Evolutionary conservation across 139 green algal species (phyloP).

Genomic region (Helicosporidium sp.): DNA sequence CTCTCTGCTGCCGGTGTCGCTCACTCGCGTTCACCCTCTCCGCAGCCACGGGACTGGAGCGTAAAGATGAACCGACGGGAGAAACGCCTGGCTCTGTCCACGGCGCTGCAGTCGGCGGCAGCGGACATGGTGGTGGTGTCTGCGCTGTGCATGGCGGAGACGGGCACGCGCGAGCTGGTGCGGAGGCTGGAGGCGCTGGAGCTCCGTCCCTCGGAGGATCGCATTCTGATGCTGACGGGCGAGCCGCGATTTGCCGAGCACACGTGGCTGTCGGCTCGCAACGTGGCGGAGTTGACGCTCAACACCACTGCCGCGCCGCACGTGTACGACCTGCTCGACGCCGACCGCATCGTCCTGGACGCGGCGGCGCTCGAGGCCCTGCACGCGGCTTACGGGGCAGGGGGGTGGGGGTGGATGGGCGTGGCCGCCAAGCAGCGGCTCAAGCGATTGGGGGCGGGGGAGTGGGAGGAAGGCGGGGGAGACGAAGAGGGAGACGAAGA

Average conservation of each 20-base stretch:
- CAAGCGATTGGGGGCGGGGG: too few species aligned
- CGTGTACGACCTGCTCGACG: constrained; percentile 82
- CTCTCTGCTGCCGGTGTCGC: background rate
- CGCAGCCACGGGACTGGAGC: constrained; percentile 80
- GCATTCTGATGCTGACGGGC: too few species aligned
- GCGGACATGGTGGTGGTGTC: constrained; percentile 62
- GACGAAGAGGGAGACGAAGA: background rate
- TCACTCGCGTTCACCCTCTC: background rate
- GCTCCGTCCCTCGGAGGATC: too few species aligned
- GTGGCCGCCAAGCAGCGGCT: too few species aligned
- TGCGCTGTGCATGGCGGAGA: too few species aligned
- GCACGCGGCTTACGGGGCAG: constrained; percentile 18
- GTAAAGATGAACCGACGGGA: constrained; percentile 99
- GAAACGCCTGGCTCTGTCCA: constrained; percentile 71
- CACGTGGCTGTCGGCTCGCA: constrained; percentile 46
- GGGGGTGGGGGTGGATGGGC: too few species aligned
- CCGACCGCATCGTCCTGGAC: constrained; percentile 83
- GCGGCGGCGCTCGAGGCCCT: constrained; percentile 43
- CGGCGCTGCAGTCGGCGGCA: constrained; percentile 74
- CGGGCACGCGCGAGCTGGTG: constrained; percentile 18
- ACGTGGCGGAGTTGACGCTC: constrained; percentile 38
- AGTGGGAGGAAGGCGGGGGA: too few species aligned
- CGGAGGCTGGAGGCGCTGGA: constrained; percentile 37
- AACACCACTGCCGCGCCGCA: constrained; percentile 33
- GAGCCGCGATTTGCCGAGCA: too few species aligned